A percentile compares a stretch with the other conserved stretches of the same genome.
Conservation (phyloP, 495 filamentous ascomycete species). For the Aspergillus hancockii region DNA sequence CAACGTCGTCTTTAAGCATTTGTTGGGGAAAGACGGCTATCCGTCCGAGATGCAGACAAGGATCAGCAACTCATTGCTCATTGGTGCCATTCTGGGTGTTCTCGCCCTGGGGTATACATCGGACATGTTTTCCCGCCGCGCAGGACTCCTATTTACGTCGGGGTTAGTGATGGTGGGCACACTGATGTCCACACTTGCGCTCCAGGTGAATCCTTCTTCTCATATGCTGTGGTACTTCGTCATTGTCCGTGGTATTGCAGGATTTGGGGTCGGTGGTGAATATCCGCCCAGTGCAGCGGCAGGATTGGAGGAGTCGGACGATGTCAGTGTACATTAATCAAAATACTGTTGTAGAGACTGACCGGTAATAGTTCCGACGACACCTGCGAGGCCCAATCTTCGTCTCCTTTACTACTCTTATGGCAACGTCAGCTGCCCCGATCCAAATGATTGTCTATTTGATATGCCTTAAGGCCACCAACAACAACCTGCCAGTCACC, state of each 20-base stretch:
- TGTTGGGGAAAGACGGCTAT: conserved; percentile 29
- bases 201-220: conserved; percentile 30
- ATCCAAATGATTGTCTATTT: conserved; percentile 39
- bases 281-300: conserved; percentile 39
- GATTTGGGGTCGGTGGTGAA: conserved; percentile 38
- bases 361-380: conserved; percentile 19
- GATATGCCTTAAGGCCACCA: conserved; percentile 32
- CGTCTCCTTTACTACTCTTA: conserved; percentile 38
- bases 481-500: conserved; percentile 34
- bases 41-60: conserved; percentile 38
- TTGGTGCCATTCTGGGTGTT: conserved; percentile 40
- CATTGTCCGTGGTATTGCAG: conserved; percentile 33
- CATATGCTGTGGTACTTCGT: conserved; percentile 43
- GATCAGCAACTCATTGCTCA: conserved; percentile 35
- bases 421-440: conserved; percentile 35
- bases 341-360: background rate
- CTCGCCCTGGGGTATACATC: conserved; percentile 33
- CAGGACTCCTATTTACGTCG: conserved; percentile 36
- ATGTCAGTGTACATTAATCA: conserved; percentile 14
- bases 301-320: conserved; percentile 35
- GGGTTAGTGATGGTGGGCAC: conserved; percentile 34
- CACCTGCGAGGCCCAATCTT: conserved; percentile 35
- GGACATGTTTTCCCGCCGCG: conserved; percentile 34
- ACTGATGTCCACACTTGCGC: conserved; percentile 36
- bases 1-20: conserved; percentile 40